Evolutionary conservation across 345 rosid genomes (phyloP).

Genomic region (Tarenaya hassleriana): DNA sequence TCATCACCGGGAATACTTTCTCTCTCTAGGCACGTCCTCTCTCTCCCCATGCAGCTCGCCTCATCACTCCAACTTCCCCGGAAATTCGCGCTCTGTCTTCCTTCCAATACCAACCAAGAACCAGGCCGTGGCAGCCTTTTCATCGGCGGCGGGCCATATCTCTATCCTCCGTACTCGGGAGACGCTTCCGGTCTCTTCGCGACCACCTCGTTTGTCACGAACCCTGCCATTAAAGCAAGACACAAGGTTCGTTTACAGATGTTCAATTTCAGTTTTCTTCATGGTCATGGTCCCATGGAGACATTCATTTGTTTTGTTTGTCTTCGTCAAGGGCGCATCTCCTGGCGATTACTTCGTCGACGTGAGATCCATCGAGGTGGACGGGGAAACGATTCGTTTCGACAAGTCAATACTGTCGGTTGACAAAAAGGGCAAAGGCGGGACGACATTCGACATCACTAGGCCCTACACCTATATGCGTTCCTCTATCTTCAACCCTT

Average conservation of each 20-base stretch:
- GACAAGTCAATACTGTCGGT: constrained; percentile 26
- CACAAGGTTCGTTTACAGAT: no score
- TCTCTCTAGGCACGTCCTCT: constrained; percentile 21
- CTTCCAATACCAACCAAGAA: constrained; percentile 8
- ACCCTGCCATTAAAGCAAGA: no score
- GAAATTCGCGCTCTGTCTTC: constrained; percentile 35
- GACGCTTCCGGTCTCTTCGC: constrained; percentile 23
- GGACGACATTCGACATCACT: constrained; percentile 44
- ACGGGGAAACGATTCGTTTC: constrained; percentile 29
- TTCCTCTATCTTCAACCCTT: constrained; percentile 33
- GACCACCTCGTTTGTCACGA: constrained; percentile 24
- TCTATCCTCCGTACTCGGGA: constrained; percentile 14
- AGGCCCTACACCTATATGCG: constrained; percentile 32
- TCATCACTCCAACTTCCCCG: no score
- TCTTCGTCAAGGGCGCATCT: no score
- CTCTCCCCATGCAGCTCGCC: constrained; percentile 26
- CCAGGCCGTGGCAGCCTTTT: constrained; percentile 21
- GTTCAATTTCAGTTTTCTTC: no score
- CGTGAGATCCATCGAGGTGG: constrained; percentile 22
- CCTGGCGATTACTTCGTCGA: constrained; percentile 36
- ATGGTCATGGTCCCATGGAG: no score
- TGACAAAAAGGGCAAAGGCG: constrained; percentile 34
- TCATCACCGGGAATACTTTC: constrained; percentile 33
- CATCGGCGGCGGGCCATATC: constrained; percentile 32
- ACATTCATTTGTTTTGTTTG: no score